These are phyloP conservation scores for Mycocentrospora acerina DNA, from an alignment of 2,329 filamentous ascomycete species.

Conservation along the genomic window DNA sequence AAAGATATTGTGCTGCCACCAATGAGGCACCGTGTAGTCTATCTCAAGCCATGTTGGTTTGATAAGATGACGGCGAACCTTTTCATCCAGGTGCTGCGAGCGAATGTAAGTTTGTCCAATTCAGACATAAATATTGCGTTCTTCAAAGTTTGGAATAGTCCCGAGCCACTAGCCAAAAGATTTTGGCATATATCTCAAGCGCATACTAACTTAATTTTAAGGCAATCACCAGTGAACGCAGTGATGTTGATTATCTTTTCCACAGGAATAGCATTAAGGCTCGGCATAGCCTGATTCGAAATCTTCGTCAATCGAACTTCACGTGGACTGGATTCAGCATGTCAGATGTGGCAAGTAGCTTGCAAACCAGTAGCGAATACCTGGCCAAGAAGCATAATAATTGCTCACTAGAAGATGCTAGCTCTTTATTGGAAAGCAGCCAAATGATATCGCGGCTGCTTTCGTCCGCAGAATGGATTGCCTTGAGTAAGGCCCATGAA, in stretches of 20 bases:
- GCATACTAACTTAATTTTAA: too few relatives aligned
- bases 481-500: constrained; percentile 72
- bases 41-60: constrained; percentile 79
- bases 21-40: constrained; percentile 69
- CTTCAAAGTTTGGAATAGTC: too few relatives aligned
- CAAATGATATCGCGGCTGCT: constrained; percentile 62
- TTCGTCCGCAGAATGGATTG: constrained; percentile 62
- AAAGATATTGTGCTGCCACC: constrained; percentile 66
- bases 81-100: constrained; percentile 79
- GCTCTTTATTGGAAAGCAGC: constrained; percentile 66
- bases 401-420: constrained; percentile 62
- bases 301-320: constrained; percentile 81
- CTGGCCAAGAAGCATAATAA: constrained; percentile 61
- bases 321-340: constrained; percentile 77
- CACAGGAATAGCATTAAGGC: constrained; percentile 70
- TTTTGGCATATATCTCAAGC: too few relatives aligned
- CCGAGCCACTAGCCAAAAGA: too few relatives aligned
- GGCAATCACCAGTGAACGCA: constrained; percentile 79
- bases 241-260: constrained; percentile 86
- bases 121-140: too few relatives aligned
- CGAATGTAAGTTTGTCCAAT: constrained; percentile 57
- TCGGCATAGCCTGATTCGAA: constrained; percentile 69
- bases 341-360: constrained; percentile 62
- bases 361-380: constrained; percentile 69
- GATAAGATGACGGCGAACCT: constrained; percentile 82